These are phyloP conservation scores for Centaurea solstitialis DNA, from an alignment of 129 eudicot genomes.

Conservation along the genomic window DNA sequence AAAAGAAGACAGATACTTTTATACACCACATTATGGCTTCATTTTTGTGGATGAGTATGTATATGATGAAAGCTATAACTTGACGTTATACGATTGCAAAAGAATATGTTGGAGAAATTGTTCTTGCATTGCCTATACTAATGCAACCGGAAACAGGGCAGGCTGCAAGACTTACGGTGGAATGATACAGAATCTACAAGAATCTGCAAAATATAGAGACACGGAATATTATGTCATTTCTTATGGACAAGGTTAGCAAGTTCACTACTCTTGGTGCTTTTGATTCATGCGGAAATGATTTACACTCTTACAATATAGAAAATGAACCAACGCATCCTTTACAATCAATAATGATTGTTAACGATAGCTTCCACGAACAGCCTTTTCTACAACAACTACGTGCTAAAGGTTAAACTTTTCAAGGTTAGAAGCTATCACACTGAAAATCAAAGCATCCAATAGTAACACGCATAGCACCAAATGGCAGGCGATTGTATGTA, in stretches of 20 bases:
- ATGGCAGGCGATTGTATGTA: too few relatives aligned
- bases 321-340: too few relatives aligned
- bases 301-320: not conserved
- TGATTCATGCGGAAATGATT: too few relatives aligned
- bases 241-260: not conserved
- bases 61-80: constrained; percentile 26
- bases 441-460: too few relatives aligned
- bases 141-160: constrained; percentile 12
- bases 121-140: constrained; percentile 39
- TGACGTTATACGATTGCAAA: constrained; percentile 38
- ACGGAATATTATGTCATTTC: not conserved
- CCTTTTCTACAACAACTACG: too few relatives aligned
- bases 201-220: too few relatives aligned
- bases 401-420: too few relatives aligned
- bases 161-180: constrained; percentile 39
- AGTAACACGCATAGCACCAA: too few relatives aligned
- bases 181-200: not conserved
- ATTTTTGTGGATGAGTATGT: constrained; percentile 4
- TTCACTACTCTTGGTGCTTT: too few relatives aligned
- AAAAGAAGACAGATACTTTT: not conserved
- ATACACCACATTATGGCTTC: not conserved
- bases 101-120: constrained; percentile 34
- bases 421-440: too few relatives aligned
- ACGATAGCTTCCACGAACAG: too few relatives aligned
- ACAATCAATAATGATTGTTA: too few relatives aligned